Base-by-base conservation (phyloP, 2,329 filamentous ascomycete genomes). In the Plenodomus lindquistii region DNA sequence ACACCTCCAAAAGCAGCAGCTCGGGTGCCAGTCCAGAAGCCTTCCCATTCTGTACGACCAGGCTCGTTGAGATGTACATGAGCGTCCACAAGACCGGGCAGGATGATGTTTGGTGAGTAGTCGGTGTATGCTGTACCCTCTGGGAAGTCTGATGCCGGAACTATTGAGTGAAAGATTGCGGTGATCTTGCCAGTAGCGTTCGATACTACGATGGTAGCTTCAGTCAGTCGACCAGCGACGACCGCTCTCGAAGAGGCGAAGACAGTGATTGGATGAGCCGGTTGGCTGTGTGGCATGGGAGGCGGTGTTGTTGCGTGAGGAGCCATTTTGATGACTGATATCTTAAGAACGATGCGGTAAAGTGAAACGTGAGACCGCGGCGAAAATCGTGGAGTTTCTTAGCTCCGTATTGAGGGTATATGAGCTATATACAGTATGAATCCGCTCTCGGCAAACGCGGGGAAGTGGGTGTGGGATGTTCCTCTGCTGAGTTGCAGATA, bases 51-150 rank as follows among this genome's bases (percentile, higher is more conserved):
- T 43, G 93, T 97, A 48, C 94, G 84, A 36, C 94, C 94, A 0
- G 94, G 94, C 76, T 99, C 94, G 67, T 97, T 97, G 62, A 97
- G 84, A 76, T 99, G 94, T 31, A 99, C 94, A 72, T 99, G 94
- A 29, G 94, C 93, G 71, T 99, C 94, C 16, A 99, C 93, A 22
- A 99, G 80, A 17, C 94, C 94, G 0, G 94, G 94, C 27, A 97
- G 81, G 34, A 99, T 79, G 39, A 97, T 81, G 72, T 87, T 83
- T 10, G 93, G 91, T 18, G 88, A 90, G 75, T 96, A 86, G 77
- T 99, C 87, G 59, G 84, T 81, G 73, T 97, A 97, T 5, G 80
- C 79, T 7, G 87, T 85, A 34, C 83, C 84, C 0, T 80, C 67
- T 1, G 91, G 87, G 70, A 97, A 97, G 36, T 84, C 81, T 5